Evolutionary conservation across 495 filamentous ascomycete genomes (phyloP).

Genomic region (Aspergillus avenaceus): DNA sequence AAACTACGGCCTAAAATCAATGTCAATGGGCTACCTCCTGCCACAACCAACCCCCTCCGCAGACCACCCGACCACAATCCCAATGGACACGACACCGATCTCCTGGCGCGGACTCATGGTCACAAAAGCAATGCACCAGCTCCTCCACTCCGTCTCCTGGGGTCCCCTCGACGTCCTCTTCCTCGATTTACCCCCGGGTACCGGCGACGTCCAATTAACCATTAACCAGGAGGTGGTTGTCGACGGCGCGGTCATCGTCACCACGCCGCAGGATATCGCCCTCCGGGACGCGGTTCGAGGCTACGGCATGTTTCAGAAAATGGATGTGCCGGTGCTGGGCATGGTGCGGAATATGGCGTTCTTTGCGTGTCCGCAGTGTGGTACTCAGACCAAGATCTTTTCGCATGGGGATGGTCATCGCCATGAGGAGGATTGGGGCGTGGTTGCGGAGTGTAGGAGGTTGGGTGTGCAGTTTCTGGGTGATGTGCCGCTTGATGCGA

Average conservation of each 20-base stretch:
- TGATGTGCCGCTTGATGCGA: constrained; percentile 83
- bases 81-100: constrained; percentile 70
- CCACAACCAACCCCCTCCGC: constrained; percentile 26
- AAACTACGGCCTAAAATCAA: constrained; percentile 95
- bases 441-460: constrained; percentile 55
- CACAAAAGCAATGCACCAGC: constrained; percentile 93
- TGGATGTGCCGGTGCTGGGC: constrained; percentile 74
- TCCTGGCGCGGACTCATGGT: constrained; percentile 97
- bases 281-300: constrained; percentile 86
- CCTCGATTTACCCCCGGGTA: constrained; percentile 89
- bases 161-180: constrained; percentile 78
- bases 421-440: constrained; percentile 43
- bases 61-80: constrained; percentile 22
- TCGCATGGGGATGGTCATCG: constrained; percentile 37
- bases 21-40: constrained; percentile 97
- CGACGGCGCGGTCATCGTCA: constrained; percentile 85
- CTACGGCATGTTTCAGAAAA: constrained; percentile 85
- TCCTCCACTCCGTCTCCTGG: constrained; percentile 94
- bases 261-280: constrained; percentile 88
- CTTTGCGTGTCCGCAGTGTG: constrained; percentile 78
- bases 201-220: constrained; percentile 89
- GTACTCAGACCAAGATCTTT: constrained; percentile 73
- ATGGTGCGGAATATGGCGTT: constrained; percentile 95
- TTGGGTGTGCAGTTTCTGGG: constrained; percentile 73
- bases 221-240: constrained; percentile 88